Evolutionary conservation across 805 yeast species (phyloP), one percentile per base, ranked within the genome.

Genomic region (Babjeviella inositovora): DNA sequence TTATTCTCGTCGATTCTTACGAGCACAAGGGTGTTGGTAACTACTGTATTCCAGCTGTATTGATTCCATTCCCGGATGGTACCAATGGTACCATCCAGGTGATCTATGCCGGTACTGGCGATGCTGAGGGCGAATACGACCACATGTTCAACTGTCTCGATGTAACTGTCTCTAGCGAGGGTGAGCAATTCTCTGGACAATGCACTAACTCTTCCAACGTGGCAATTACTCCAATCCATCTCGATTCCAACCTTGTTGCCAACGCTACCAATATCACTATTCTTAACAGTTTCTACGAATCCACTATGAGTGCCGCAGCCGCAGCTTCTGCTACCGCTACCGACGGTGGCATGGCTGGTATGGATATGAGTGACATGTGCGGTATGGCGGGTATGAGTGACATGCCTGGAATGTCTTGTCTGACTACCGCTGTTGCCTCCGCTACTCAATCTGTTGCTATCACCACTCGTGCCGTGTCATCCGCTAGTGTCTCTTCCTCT

Each of bases 111-210:
- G 37, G 34, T 20, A 25, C 35, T 2, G 24, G 31, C 7, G 36
- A 29, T 5, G 20, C 21, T 5, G 25, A 27, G 5, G 36, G 34
- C 7, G 34, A 28, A 14, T 38, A 33, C 25, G 32, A 28, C 1
- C 33, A 29, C 27, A 39, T 41, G 39, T 42, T 34, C 29, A 43
- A 43, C 26, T 44, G 47, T 31, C 32, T 44, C 10, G 48, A 43
- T 28, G 32, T 44, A 19, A 24, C 29, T 11, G 35, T 44, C 23
- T 27, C 34, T 19, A n/a, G n/a, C n/a, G n/a, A n/a, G n/a, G n/a
- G n/a, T n/a, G n/a, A n/a, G n/a, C n/a, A n/a, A n/a, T n/a, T n/a
- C n/a, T n/a, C n/a, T n/a, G n/a, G n/a, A n/a, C n/a, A n/a, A n/a
- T n/a, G n/a, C n/a, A n/a, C n/a, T n/a, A n/a, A n/a, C n/a, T n/a